These are phyloP conservation scores for Crotalaria pallida DNA, from an alignment of 306 rosid species.

Conservation along the genomic window DNA sequence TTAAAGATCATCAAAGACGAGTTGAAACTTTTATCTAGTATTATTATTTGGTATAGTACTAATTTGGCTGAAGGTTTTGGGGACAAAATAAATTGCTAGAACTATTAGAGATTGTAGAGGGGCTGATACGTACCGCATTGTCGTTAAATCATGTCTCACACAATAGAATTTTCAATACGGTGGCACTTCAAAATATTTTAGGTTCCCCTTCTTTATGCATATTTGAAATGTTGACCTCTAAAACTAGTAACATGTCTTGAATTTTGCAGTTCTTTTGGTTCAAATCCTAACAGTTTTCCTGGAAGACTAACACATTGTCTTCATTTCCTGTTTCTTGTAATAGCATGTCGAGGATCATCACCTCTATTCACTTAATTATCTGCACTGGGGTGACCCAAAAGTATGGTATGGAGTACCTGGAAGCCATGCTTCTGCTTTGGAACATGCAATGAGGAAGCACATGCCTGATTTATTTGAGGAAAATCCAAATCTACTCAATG, in stretches of 20 bases:
- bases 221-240: background rate
- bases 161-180: background rate
- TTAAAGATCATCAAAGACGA: background rate
- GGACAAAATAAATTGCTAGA: background rate
- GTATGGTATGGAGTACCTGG: conserved; percentile 97
- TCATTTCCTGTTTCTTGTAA: conserved; percentile 27
- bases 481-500: conserved; percentile 88
- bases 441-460: conserved; percentile 76
- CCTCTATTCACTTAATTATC: conserved; percentile 85
- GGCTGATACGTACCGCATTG: background rate
- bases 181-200: background rate
- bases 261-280: conserved; percentile 19
- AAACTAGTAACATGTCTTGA: background rate
- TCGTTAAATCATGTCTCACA: conserved; percentile 1
- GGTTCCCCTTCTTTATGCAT: conserved; percentile 7
- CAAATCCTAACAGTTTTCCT: conserved; percentile 2
- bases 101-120: background rate
- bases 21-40: background rate
- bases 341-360: conserved; percentile 99
- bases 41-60: background rate
- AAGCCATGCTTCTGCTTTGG: conserved; percentile 61
- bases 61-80: background rate
- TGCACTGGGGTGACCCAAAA: conserved; percentile 93
- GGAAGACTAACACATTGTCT: conserved; percentile 15
- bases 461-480: conserved; percentile 87